Evolutionary conservation across 2,329 filamentous ascomycete genomes (phyloP).

Genomic region (Neonectria coccinea): DNA sequence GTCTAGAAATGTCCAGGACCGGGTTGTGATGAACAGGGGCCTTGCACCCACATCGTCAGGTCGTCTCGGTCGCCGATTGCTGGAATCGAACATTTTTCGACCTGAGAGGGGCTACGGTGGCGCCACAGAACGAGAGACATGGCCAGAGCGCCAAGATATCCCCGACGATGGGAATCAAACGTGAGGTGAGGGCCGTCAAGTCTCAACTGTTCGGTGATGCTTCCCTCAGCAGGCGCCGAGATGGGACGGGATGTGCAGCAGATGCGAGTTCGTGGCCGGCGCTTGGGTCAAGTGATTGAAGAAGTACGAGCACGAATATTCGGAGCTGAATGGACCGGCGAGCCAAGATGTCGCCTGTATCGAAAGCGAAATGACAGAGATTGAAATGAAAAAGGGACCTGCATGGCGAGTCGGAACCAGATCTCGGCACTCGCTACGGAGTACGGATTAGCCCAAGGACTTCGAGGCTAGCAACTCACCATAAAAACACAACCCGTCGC

Average conservation of each 20-base stretch:
- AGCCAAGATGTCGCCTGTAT: slow-evolving; percentile 4
- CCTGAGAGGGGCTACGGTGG: slow-evolving; percentile 9
- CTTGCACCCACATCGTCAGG: slow-evolving; percentile 1
- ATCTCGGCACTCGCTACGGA: not conserved
- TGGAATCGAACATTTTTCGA: slow-evolving; percentile 9
- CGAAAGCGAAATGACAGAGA: slow-evolving; percentile 1
- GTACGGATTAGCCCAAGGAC: not conserved
- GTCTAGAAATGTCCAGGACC: not conserved
- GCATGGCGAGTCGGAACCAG: not conserved
- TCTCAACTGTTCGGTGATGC: slow-evolving; percentile 9
- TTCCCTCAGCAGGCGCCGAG: slow-evolving; percentile 30
- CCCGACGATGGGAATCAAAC: slow-evolving; percentile 18
- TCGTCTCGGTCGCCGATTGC: slow-evolving; percentile 14
- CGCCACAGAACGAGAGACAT: slow-evolving; percentile 26
- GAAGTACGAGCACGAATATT: not conserved
- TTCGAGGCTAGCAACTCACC: not conserved
- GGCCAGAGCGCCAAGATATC: slow-evolving; percentile 19
- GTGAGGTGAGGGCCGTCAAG: slow-evolving; percentile 13
- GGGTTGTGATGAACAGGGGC: slow-evolving; percentile 3
- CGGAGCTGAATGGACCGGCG: not conserved
- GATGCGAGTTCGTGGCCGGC: slow-evolving; percentile 1
- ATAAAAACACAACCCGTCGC: not conserved
- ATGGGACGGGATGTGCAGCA: slow-evolving; percentile 17
- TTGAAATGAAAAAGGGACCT: slow-evolving; percentile 5
- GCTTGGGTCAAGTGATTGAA: not conserved